Evolutionary conservation across 176 grass and related monocot genomes (phyloP), one percentile per base, ranked within the genome.

Genomic region (maize (Zea mays)): DNA sequence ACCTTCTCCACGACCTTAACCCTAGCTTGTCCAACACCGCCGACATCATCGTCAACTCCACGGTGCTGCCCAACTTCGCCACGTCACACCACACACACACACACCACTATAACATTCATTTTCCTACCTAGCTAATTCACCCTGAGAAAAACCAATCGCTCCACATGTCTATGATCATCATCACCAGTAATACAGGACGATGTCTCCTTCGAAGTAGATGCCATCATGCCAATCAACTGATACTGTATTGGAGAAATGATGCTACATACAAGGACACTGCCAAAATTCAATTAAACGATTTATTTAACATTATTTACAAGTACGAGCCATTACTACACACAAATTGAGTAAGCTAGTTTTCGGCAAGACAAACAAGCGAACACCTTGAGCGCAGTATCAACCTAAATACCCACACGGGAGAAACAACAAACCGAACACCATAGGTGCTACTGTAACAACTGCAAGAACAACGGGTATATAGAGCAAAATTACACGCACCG

Each of bases 361-460:
- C 48, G 27, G 5, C 3, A 9, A 88, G 37, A 75, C 6, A 74
- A 82, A 43, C 27, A 72, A 72, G 41, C 67, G 39, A 81, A 10
- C 73, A 82, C 61, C 58, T 49, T 10, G 43, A 37, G 19, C 50
- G 34, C 73, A 60, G 8, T 36, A 44, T 41, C 35, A 38, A 82
- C 58, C 9, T 13, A 10, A 7, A 40, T 5, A 8, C 3, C 11
- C 14, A 12, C 59, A 72, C 34, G 57, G 38, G 13, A 14, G 14
- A 82, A 19, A 10, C 14, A 67, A 87, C 59, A 1, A 44, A 82
- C 43, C 85, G 60, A 87, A 73, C 79, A 82, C 74, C 79, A 20
- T 34, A 37, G 6, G 64, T 2, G 67, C 43, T 48, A 58, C 33
- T 33, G 46, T 11, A 70, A 73, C 16, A 62, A 10, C 8, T 44